Evolutionary conservation across 169 alveolate species (phyloP).

Genomic region (Plasmodium gallinaceum): DNA sequence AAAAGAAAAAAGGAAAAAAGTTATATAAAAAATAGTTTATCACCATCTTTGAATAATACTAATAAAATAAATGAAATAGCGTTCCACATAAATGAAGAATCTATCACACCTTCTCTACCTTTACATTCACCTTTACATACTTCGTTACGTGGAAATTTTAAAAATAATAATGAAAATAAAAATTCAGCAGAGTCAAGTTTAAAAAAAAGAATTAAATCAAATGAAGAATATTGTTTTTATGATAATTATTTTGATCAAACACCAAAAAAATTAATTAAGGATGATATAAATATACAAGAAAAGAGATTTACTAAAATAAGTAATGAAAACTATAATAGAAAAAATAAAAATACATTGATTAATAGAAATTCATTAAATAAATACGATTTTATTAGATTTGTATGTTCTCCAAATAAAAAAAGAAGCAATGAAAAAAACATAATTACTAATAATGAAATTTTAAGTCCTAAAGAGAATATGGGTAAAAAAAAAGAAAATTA

Average conservation of each 20-base stretch:
- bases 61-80: conserved; percentile 5
- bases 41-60: neutral
- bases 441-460: conserved; percentile 7
- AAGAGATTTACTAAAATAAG: neutral
- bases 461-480: neutral
- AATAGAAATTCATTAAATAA: conserved; percentile 29
- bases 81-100: neutral
- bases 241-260: conserved; percentile 37
- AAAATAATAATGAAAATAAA: conserved; percentile 5
- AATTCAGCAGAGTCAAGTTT: neutral
- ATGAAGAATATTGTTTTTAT: conserved; percentile 13
- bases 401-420: conserved; percentile 66
- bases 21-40: neutral
- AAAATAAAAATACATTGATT: conserved; percentile 4
- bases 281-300: conserved; percentile 1
- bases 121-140: conserved; percentile 9
- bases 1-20: conserved; percentile 41
- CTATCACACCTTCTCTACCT: conserved; percentile 3
- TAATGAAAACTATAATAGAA: conserved; percentile 5
- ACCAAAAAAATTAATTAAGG: conserved; percentile 6
- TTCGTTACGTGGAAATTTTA: neutral
- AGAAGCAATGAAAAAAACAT: conserved; percentile 15
- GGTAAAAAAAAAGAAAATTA: neutral
- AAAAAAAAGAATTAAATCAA: conserved; percentile 30
- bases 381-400: conserved; percentile 71